Evolutionary conservation across 192 early-diverging fungal genomes (phyloP).

Genomic region (Pecoramyces ruminantium): DNA sequence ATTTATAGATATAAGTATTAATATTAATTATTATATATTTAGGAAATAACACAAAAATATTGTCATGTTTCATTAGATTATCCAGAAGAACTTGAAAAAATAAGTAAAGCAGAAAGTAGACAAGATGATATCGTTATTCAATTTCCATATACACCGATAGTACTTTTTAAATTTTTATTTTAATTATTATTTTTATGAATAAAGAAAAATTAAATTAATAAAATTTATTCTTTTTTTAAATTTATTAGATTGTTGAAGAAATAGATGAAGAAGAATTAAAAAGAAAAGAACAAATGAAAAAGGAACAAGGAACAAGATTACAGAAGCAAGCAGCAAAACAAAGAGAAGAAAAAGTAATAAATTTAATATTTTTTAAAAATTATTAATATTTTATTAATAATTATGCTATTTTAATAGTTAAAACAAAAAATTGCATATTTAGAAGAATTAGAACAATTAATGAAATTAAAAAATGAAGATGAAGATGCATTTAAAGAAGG

Average conservation of each 20-base stretch:
- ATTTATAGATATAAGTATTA: not conserved
- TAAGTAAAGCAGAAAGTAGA: constrained; percentile 42
- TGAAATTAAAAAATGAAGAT: constrained; percentile 9
- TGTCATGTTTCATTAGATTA: constrained; percentile 63
- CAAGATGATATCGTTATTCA: constrained; percentile 56
- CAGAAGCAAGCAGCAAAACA: constrained; percentile 67
- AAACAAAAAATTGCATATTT: constrained; percentile 49
- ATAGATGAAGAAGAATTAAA: constrained; percentile 67
- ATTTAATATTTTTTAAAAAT: too few species aligned
- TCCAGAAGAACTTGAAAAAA: constrained; percentile 39
- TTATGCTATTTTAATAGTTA: constrained; percentile 19
- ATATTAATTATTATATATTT: not conserved
- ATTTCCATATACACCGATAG: constrained; percentile 56
- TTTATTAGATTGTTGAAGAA: constrained; percentile 43
- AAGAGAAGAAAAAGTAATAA: constrained; percentile 65
- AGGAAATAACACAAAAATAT: constrained; percentile 52
- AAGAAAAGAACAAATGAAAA: constrained; percentile 38
- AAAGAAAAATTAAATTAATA: too few species aligned
- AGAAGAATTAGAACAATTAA: constrained; percentile 32
- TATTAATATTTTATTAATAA: too few species aligned
- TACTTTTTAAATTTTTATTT: too few species aligned
- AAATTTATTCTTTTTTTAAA: too few species aligned
- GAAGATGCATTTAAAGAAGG: constrained; percentile 11
- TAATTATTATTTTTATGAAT: too few species aligned
- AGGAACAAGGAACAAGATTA: constrained; percentile 53